Percentiles rank a stretch among this genome's conserved stretches.
Evolutionary conservation across 192 early-diverging fungal species (phyloP).

Genomic region (Mortierella alpina): DNA sequence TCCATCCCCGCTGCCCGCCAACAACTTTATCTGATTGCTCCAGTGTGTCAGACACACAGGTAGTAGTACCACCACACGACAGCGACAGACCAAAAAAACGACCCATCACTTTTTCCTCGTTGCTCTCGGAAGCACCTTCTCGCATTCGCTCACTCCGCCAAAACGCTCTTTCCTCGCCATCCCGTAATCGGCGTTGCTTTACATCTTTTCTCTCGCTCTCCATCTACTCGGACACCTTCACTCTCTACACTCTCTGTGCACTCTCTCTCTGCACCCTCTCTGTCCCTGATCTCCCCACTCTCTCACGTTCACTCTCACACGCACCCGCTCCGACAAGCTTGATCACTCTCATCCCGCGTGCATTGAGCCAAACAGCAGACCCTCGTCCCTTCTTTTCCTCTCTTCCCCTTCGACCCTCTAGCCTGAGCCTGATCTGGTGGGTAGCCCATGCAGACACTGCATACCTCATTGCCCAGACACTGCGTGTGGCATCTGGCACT

Average conservation of each 20-base stretch:
- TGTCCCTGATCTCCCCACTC: neutral
- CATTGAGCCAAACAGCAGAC: neutral
- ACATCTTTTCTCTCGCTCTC: no score
- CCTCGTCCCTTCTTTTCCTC: neutral
- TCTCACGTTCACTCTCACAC: no score
- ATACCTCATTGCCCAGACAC: no score
- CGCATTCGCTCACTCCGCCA: neutral
- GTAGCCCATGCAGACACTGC: neutral
- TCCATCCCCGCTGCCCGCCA: no score
- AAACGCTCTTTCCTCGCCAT: neutral
- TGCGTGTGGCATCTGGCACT: no score
- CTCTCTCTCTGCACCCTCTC: slow-evolving; percentile 8
- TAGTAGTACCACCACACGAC: neutral
- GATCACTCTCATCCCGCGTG: neutral
- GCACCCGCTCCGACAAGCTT: neutral
- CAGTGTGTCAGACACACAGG: neutral
- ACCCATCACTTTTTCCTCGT: neutral
- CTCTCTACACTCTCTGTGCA: neutral
- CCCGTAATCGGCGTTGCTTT: neutral
- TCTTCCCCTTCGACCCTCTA: neutral
- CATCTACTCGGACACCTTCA: neutral
- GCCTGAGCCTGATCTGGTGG: neutral
- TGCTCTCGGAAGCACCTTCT: neutral
- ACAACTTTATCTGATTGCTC: no score
- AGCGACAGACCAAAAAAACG: no score